Base-by-base conservation (phyloP, 1,139 yeast species). In the Candida tunisiensis region DNA sequence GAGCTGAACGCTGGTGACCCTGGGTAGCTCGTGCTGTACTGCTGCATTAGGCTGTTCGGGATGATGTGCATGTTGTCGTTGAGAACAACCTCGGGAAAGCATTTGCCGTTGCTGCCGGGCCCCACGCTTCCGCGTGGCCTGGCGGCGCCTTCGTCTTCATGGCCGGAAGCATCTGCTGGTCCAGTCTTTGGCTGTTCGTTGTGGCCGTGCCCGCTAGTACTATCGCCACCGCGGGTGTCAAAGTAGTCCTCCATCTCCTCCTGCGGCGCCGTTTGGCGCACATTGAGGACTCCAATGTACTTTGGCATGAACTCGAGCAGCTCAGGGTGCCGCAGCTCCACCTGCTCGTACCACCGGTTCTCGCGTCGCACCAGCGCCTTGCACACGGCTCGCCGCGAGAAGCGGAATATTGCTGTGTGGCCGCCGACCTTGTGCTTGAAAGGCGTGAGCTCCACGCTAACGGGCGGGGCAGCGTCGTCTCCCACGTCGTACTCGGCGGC, bases 341-440 rank as follows among this genome's bases (percentile, higher is more conserved):
- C 74, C 4, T 75, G 69, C 49, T 91, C 98, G 49, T 91, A 91
- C 74, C 93, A 85, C 35, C 62, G 55, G 49, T 88, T 80, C 45
- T 91, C 99, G 35, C 93, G 61, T 42, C 82, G 82, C 35, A 83
- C 79, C 34, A 88, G 57, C 1, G 92, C 91, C 50, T 91, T 91
- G 51, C 98, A 88, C n/a, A 91, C 94, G 0, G 96, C 96, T 32
- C 80, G 62, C 40, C 74, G 77, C 6, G 93, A 77, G 46, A 88
- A 88, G 36, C 88, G 65, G 53, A 88, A 91, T 25, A 91, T 83
- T 2, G 96, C 95, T 0, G 95, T 88, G 48, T 91, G 99, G 1
- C 99, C 99, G 7, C 99, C 99, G 6, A 91, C 98, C 45, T 79
- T 79, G 46, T 88, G 85, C 37, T 74, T 71, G 54, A 78, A 85